These are phyloP conservation scores for Candida loeiensis DNA, from an alignment of 805 yeast species.

Conservation along the genomic window DNA sequence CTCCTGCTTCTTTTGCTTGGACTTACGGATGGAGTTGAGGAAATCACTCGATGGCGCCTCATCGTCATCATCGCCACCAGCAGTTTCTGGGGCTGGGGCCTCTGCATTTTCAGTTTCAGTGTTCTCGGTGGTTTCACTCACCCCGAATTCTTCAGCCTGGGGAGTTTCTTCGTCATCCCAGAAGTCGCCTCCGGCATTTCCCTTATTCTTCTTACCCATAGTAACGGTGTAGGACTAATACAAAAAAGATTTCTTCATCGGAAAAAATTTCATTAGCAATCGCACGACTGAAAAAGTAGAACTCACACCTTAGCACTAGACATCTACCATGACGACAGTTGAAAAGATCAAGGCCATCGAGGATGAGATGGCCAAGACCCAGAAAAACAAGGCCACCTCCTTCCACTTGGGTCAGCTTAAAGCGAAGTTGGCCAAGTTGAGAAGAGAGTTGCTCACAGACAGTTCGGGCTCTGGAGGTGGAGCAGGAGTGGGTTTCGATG, in stretches of 20 bases:
- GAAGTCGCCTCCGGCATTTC: conserved; percentile 62
- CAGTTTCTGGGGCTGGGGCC: conserved; percentile 13
- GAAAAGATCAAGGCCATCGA: conserved; percentile 81
- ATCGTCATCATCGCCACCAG: conserved; percentile 14
- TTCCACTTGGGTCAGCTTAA: conserved; percentile 96
- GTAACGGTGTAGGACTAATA: too few relatives aligned
- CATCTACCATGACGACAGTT: conserved; percentile 46
- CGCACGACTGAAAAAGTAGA: conserved; percentile 1
- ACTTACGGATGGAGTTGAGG: conserved; percentile 76
- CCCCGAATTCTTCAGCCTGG: conserved; percentile 33
- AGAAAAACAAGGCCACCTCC: conserved; percentile 95
- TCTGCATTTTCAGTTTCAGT: conserved; percentile 29
- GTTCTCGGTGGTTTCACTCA: conserved; percentile 22
- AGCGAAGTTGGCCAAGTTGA: conserved; percentile 92
- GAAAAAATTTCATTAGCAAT: conserved; percentile 4
- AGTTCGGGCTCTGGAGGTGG: conserved; percentile 77
- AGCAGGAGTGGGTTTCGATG: conserved; percentile 93
- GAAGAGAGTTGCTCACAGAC: conserved; percentile 78
- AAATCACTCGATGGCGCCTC: conserved; percentile 53
- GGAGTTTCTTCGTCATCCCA: conserved; percentile 76
- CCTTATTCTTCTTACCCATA: conserved; percentile 57
- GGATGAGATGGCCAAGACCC: conserved; percentile 97
- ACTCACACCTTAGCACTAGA: too few relatives aligned
- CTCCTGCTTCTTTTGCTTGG: conserved; percentile 73
- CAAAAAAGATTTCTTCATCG: background rate